These are phyloP conservation scores for Xylaria scruposa DNA, from an alignment of 495 filamentous ascomycete genomes.

Conservation along the genomic window DNA sequence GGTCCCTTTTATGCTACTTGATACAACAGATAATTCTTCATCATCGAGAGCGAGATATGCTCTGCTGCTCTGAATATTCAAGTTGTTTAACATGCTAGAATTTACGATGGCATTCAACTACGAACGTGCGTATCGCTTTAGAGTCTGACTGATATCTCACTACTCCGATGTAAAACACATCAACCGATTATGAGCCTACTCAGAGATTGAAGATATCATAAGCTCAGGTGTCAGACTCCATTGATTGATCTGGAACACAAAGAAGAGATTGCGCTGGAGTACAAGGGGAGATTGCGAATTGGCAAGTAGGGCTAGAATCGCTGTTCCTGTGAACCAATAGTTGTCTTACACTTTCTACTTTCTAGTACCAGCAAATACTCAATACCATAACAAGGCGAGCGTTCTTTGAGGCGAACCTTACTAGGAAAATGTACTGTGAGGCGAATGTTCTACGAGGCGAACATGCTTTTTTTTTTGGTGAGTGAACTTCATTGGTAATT, in stretches of 20 bases:
- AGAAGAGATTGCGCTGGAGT: too few species aligned
- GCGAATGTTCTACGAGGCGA: neutral
- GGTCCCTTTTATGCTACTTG: slow-evolving; percentile 30
- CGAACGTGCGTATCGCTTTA: neutral
- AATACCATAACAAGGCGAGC: neutral
- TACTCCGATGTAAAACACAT: neutral
- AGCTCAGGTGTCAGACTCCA: neutral
- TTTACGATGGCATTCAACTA: neutral
- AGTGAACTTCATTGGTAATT: neutral
- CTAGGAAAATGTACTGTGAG: neutral
- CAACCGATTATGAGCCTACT: neutral
- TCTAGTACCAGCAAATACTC: neutral
- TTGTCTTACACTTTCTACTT: neutral
- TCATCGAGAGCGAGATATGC: slow-evolving; percentile 1
- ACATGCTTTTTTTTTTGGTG: too few species aligned
- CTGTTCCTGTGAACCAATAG: neutral
- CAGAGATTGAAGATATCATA: neutral
- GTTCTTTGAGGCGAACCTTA: neutral
- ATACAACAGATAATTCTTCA: slow-evolving; percentile 18
- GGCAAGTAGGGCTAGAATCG: neutral
- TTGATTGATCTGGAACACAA: neutral
- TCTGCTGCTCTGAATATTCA: neutral
- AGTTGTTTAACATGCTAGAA: neutral
- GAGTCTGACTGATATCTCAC: neutral
- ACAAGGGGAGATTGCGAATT: neutral